Evolutionary conservation across 2,329 filamentous ascomycete genomes (phyloP).

Genomic region (Ceratocystis papillata): DNA sequence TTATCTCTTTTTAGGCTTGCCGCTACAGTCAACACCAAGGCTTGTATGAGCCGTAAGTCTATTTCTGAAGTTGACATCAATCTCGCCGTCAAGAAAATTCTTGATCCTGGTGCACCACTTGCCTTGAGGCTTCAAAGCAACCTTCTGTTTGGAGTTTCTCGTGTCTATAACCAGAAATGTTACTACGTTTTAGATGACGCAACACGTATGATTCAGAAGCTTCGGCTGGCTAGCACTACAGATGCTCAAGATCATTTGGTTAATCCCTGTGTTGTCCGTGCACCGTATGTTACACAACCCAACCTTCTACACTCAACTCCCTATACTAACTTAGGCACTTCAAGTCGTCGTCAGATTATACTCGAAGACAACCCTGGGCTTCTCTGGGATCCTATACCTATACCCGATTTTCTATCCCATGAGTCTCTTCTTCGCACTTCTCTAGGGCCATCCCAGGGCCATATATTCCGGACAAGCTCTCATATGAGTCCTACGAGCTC

Average conservation of each 20-base stretch:
- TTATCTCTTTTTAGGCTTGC: slow-evolving; percentile 55
- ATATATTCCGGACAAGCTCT: slow-evolving; percentile 17
- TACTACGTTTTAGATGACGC: slow-evolving; percentile 73
- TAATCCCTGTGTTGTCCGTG: slow-evolving; percentile 59
- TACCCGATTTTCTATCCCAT: slow-evolving; percentile 42
- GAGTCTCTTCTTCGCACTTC: slow-evolving; percentile 19
- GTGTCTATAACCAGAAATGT: slow-evolving; percentile 80
- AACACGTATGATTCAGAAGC: slow-evolving; percentile 43
- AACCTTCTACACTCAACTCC: neutral
- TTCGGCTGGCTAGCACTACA: slow-evolving; percentile 30
- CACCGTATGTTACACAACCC: slow-evolving; percentile 46
- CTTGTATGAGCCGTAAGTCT: slow-evolving; percentile 71
- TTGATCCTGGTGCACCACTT: slow-evolving; percentile 69
- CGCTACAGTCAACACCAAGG: slow-evolving; percentile 68
- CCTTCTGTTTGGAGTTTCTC: slow-evolving; percentile 72
- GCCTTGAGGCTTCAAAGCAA: slow-evolving; percentile 83
- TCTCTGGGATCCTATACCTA: slow-evolving; percentile 47
- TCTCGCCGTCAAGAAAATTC: slow-evolving; percentile 81
- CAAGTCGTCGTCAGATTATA: slow-evolving; percentile 62
- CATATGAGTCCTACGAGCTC: slow-evolving; percentile 20
- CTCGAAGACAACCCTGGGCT: slow-evolving; percentile 77
- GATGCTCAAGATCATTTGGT: slow-evolving; percentile 32
- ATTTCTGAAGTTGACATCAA: slow-evolving; percentile 80
- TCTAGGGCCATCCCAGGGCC: neutral
- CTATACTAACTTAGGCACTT: neutral